These are phyloP conservation scores for Phaffia australis DNA, from an alignment of 768 basidiomycete genomes.

Conservation along the genomic window DNA sequence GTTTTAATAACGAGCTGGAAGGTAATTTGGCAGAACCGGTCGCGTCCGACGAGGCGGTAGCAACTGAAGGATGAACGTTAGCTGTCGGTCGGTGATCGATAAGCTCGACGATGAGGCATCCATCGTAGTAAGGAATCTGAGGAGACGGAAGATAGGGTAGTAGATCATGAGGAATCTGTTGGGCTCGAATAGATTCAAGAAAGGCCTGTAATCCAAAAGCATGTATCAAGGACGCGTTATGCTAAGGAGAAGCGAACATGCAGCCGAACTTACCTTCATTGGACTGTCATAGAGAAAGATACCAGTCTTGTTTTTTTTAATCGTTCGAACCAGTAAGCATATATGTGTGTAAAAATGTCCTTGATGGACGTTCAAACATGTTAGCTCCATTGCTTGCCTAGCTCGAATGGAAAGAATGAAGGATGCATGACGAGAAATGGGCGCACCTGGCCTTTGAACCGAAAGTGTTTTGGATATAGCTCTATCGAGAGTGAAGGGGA, in stretches of 20 bases:
- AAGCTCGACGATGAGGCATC: slow-evolving; percentile 42
- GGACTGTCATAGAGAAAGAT: slow-evolving; percentile 40
- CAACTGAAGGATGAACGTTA: neutral
- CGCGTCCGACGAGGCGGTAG: neutral
- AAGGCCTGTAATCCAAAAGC: slow-evolving; percentile 32
- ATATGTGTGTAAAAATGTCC: too few relatives aligned
- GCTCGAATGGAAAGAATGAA: slow-evolving; percentile 11
- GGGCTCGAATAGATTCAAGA: slow-evolving; percentile 40
- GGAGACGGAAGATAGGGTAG: slow-evolving; percentile 37
- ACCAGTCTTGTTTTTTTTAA: slow-evolving; percentile 30
- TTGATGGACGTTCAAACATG: neutral
- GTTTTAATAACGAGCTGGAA: neutral
- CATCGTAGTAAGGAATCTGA: slow-evolving; percentile 32
- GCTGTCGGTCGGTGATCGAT: slow-evolving; percentile 37
- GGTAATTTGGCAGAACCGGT: neutral
- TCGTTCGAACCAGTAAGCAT: neutral
- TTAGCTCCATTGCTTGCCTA: neutral
- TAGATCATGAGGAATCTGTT: slow-evolving; percentile 38
- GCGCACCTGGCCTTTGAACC: slow-evolving; percentile 40
- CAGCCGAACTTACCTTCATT: slow-evolving; percentile 35
- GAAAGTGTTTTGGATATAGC: slow-evolving; percentile 39
- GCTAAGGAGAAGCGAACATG: neutral
- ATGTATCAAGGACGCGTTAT: slow-evolving; percentile 6
- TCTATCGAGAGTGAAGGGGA: slow-evolving; percentile 40
- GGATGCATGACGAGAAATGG: neutral